Evolutionary conservation across 768 basidiomycete species (phyloP).

Genomic region (Asterophora lycoperdoides): DNA sequence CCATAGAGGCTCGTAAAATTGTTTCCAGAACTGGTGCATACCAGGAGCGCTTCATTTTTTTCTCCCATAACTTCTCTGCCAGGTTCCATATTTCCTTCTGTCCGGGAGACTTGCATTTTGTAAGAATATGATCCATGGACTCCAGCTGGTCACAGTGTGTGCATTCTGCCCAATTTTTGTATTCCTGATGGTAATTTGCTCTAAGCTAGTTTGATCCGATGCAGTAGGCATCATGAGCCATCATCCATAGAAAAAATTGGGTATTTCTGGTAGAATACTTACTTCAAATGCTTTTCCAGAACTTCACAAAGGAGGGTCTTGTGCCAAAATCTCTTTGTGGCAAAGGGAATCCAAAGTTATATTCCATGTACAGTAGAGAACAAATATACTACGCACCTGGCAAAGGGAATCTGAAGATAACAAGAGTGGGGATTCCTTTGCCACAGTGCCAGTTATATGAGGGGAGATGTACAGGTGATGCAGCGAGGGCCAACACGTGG

Average conservation of each 20-base stretch:
- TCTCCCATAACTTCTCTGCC: background rate
- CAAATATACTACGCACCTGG: too few relatives aligned
- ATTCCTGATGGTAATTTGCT: background rate
- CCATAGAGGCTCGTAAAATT: background rate
- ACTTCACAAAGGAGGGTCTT: too few relatives aligned
- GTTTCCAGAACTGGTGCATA: background rate
- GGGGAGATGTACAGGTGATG: too few relatives aligned
- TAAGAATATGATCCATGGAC: conserved; percentile 2
- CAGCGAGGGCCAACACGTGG: too few relatives aligned
- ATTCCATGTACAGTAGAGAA: too few relatives aligned
- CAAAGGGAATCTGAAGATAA: too few relatives aligned
- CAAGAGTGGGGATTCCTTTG: too few relatives aligned
- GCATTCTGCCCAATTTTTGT: background rate
- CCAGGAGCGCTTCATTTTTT: background rate
- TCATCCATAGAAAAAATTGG: conserved; percentile 5
- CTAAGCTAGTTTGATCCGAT: background rate
- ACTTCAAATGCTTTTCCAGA: background rate
- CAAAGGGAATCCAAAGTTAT: too few relatives aligned
- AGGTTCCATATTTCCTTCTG: conserved; percentile 1
- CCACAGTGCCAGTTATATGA: too few relatives aligned
- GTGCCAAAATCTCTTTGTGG: too few relatives aligned
- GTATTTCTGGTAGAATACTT: background rate
- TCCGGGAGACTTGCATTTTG: background rate
- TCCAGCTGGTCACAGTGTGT: background rate
- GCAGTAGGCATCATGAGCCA: background rate